Base-by-base conservation (phyloP, 2,329 filamentous ascomycete genomes). In the Dendrostoma leiphaemia region DNA sequence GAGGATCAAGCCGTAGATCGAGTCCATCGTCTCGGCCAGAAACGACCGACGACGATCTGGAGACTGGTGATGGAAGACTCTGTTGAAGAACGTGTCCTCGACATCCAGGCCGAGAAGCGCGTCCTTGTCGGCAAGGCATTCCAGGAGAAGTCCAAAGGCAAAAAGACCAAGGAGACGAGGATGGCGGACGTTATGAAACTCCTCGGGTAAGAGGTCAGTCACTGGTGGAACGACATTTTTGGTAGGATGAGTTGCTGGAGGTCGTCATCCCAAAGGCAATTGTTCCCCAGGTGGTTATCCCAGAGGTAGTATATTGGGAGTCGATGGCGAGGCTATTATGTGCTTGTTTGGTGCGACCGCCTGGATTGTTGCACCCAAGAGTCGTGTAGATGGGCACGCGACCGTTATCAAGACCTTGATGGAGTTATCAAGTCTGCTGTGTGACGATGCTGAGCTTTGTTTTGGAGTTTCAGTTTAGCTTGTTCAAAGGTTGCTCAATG, bases 1-100 rank as follows among this genome's bases (percentile, higher is more conserved):
- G 91, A 96, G 69, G 91, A 96, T 62, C 91, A 96, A 67, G 92
- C 92, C 3, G 81, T 96, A 3, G 91, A 96, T 66, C 86, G 91
- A 4, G 91, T 96, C 6, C 90, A 96, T 66, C 81, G 91, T 0
- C 77, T 96, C 0, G 91, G 91, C 0, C 92, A 96, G 72, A 92
- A 80, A 59, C 81, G 88, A 34, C 81, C 86, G 57, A 91, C 88
- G 0, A 91, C 84, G 1, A 86, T 96, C 1, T 94, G 90, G 77
- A 78, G 91, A 44, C 75, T 96, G 9, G 83, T 96, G 2, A 88
- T 96, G 73, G 88, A 96, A 62, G 82, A 78, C 1, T 89, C 83
- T 7, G 84, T 96, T 5, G 92, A 96, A 68, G 89, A 96, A 67
- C 78, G 85, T 0, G 91, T 96, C 19, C 73, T 96, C 34, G 79